A percentile compares a stretch with the other conserved stretches of the same genome.
phyloP scores from a whole-genome alignment of 768 basidiomycete genomes.

The Crepidotus variabilis region DNA sequence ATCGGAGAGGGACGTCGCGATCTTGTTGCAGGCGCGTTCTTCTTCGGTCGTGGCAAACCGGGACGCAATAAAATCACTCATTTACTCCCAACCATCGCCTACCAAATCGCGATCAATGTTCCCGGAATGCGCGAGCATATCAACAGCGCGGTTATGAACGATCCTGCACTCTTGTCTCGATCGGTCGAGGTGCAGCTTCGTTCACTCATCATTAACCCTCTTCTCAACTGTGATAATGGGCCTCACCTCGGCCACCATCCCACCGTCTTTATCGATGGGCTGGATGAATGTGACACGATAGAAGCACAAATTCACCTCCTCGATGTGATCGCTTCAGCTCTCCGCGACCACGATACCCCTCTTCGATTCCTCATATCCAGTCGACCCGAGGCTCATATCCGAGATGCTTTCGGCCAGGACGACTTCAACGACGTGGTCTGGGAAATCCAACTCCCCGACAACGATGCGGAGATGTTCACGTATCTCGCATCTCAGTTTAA shows the following conservation, averaged over 20 bases:
- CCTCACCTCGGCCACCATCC: neutral
- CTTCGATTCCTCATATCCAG: neutral
- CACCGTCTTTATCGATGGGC: constrained; percentile 12
- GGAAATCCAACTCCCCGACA: neutral
- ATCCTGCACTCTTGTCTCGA: constrained; percentile 5
- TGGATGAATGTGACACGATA: constrained; percentile 12
- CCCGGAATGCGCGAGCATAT: constrained; percentile 8
- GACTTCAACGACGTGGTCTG: neutral
- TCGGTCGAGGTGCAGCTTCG: neutral
- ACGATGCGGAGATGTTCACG: neutral
- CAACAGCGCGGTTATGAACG: constrained; percentile 1
- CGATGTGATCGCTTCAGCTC: neutral
- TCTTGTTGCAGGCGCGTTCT: constrained; percentile 11
- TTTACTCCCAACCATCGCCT: constrained; percentile 14
- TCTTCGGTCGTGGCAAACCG: constrained; percentile 8
- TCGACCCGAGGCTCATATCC: neutral
- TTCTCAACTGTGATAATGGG: neutral
- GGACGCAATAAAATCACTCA: neutral
- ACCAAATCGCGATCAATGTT: constrained; percentile 11
- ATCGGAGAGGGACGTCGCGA: neutral
- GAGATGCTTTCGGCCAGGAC: neutral
- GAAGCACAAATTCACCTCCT: neutral
- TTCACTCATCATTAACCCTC: neutral
- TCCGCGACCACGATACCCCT: neutral
- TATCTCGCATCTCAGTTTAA: neutral